Evolutionary conservation across 2,329 filamentous ascomycete genomes (phyloP), one percentile per base, ranked within the genome.

Genomic region (Pseudogymnoascus sp.): DNA sequence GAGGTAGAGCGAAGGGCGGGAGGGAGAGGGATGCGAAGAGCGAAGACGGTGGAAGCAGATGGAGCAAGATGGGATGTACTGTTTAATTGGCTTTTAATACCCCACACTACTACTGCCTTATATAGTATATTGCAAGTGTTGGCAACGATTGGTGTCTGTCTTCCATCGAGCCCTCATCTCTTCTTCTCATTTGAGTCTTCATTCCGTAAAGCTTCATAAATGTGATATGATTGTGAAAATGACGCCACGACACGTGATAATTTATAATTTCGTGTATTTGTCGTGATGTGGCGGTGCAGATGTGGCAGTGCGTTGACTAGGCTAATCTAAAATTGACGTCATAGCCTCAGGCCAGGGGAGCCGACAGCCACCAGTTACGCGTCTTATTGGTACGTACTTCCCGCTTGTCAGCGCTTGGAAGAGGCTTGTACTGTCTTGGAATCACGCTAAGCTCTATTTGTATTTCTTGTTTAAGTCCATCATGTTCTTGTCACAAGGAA

Each of bases 61-160:
- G 50, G 29, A 56, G 50, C 50, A 56, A 33, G 50, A 56, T 26
- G 11, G 50, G 50, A 56, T 56, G 50, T 56, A 56, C 50, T 56
- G 50, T 56, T 56, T 56, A 56, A 56, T 56, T 56, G 50, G 50
- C 50, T 33, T 56, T 56, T 56, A 56, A 56, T 56, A 56, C 50
- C 50, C 50, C 50, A 33, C 50, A 56, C 50, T 56, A 56, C 50
- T 56, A 33, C 50, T 33, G 50, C 50, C 50, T 56, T 56, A 56
- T 56, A 56, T 56, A 56, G 50, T 56, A 56, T 56, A 56, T 56
- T 56, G 50, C 29, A 56, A 56, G 50, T 56, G 50, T 56, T 56
- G 50, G 50, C 50, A 33, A 33, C 50, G 29, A 33, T 53, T 16
- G 4, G 47, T 56, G 47, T 33, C 14, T 56, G 24, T 56, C 21